phyloP scores from a whole-genome alignment of 2,329 filamentous ascomycete genomes.

The Nannizziopsis arthrosporioides region DNA sequence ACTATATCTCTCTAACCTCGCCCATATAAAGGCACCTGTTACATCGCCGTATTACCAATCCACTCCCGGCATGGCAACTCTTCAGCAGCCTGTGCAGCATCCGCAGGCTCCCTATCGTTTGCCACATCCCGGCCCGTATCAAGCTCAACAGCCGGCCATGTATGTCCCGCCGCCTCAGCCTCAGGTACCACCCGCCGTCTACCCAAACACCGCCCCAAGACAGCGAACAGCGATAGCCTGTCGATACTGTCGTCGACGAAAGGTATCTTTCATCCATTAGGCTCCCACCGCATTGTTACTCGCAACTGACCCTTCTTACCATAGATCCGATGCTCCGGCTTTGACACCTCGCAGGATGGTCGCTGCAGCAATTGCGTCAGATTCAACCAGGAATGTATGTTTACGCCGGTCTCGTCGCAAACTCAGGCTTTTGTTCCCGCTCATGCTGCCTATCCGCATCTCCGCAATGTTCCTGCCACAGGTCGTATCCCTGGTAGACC shows the following conservation, averaged over 20 bases:
- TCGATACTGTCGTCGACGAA: constrained; percentile 41
- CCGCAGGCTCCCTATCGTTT: constrained; percentile 35
- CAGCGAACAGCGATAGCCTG: constrained; percentile 43
- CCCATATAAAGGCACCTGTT: constrained; percentile 8
- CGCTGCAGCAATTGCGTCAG: constrained; percentile 61
- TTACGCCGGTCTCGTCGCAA: constrained; percentile 63
- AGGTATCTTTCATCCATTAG: constrained; percentile 30
- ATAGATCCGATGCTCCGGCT: constrained; percentile 65
- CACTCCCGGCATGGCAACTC: constrained; percentile 32
- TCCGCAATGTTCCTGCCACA: constrained; percentile 33
- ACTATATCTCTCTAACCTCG: constrained; percentile 21
- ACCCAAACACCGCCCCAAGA: constrained; percentile 37
- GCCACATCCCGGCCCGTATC: constrained; percentile 33
- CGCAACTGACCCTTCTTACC: not conserved
- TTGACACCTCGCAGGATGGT: constrained; percentile 59
- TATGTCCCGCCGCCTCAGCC: constrained; percentile 30
- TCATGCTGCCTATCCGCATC: constrained; percentile 51
- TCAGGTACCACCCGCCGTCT: constrained; percentile 29
- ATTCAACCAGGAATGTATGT: constrained; percentile 67
- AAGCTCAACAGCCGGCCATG: constrained; percentile 29
- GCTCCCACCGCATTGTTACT: too few relatives aligned
- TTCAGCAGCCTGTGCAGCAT: constrained; percentile 31
- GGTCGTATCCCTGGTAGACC: constrained; percentile 25
- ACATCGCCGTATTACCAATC: constrained; percentile 24
- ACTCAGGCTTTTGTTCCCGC: constrained; percentile 60